A percentile compares a stretch with the other conserved stretches of the same genome.
Conservation (phyloP, 75 land plant species). For the Selaginella tamariscina region DNA sequence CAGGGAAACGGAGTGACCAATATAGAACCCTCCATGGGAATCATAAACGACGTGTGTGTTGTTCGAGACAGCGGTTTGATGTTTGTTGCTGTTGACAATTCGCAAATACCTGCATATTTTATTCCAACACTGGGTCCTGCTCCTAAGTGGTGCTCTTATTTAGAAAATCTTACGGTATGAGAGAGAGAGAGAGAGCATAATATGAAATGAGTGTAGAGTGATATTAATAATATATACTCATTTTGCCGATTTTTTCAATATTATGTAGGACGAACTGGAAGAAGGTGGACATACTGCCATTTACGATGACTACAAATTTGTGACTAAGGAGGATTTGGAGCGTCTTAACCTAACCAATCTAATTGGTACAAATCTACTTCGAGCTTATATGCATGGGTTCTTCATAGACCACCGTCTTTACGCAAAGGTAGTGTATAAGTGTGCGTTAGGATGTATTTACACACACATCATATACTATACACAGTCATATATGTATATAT, state of each 20-base stretch:
- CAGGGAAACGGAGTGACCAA: conserved; percentile 79
- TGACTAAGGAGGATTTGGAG: conserved; percentile 85
- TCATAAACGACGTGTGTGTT: conserved; percentile 81
- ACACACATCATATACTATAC: too few species aligned
- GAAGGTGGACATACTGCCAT: conserved; percentile 60
- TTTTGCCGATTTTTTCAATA: neutral
- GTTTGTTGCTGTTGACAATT: conserved; percentile 67
- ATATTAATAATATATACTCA: neutral
- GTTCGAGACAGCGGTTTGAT: conserved; percentile 75
- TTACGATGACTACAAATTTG: conserved; percentile 88
- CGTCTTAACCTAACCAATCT: conserved; percentile 62
- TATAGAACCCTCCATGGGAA: conserved; percentile 67
- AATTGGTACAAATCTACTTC: conserved; percentile 73
- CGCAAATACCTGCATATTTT: conserved; percentile 84
- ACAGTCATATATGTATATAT: too few species aligned
- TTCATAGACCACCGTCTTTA: conserved; percentile 85
- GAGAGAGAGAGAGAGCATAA: neutral
- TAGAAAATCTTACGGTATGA: conserved; percentile 72
- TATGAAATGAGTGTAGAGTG: neutral
- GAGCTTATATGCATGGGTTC: conserved; percentile 97
- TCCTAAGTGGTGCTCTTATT: conserved; percentile 84
- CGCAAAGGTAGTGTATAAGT: conserved; percentile 56
- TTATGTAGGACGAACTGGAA: conserved; percentile 77
- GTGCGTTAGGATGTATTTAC: too few species aligned
- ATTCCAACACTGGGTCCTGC: conserved; percentile 91